Evolutionary conservation across 2,329 filamentous ascomycete genomes (phyloP), one percentile per base, ranked within the genome.

Genomic region (Beauveria rudraprayagi): DNA sequence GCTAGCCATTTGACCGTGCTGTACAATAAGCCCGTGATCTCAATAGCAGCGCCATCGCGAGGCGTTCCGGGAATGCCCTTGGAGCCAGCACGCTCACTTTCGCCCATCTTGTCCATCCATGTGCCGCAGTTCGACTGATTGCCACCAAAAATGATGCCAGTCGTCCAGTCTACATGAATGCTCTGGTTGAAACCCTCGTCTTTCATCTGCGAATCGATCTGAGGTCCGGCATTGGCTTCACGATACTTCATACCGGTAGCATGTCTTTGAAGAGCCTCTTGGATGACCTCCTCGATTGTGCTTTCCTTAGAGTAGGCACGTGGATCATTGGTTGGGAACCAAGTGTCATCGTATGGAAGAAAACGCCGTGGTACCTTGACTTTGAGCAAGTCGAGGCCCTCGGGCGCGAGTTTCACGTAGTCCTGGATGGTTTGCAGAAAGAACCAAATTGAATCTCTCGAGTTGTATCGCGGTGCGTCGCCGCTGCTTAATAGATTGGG

Each of bases 91-190:
- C 87, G 90, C 65, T 90, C 86, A 64, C 92, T 96, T 74, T 99
- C 94, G n/a, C 94, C 94, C 94, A 99, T 99, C 82, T 99, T 99
- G 80, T 99, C 94, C 92, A 97, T 97, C 94, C 94, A 99, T 1
- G 94, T 99, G 57, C 94, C 94, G 68, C 95, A 99, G 74, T 99
- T 99, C 75, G 78, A 82, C 70, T 97, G 92, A 70, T 91, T 97
- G 40, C 95, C 94, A 61, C 95, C 94, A 69, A 95, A 96, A 62
- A 99, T 87, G 65, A 99, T 83, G 24, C 94, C 95, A 2, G 72
- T 77, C 5, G 86, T 94, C 93, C 93, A 97, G 71, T 99, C 93
- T 11, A 96, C 90, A 63, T 89, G 84, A 67, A 97, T 88, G 63
- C 94, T 87, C 65, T 96, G 91, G 70, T 97, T 86, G 79, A 99